Evolutionary conservation across 306 rosid species (phyloP), one percentile per base, ranked within the genome.

Genomic region (Inga leiocalycina): DNA sequence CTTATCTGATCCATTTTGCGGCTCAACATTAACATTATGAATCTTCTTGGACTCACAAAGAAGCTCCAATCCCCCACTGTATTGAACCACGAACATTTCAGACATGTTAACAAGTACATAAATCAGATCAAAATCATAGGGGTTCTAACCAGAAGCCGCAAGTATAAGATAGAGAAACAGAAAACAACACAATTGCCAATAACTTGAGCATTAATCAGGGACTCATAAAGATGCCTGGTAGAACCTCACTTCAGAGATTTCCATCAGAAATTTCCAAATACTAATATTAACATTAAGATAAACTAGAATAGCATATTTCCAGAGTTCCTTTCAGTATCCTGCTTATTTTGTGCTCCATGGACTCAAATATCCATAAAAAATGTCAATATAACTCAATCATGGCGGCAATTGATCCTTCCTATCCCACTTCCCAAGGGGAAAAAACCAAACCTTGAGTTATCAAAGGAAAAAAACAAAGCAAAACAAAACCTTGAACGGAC

Each of bases 41-140:
- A 92, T 87, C 93, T 96, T 96, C 82, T 92, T 89, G 74, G 99
- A 93, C 73, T 94, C 84, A 76, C 98, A 96, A 69, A 96, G 98
- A 79, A 96, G 96, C 89, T 92, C 99, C 84, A 92, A 81, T 56
- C 99, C 99, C 61, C 99, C 99, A 27, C 97, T 93, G 93, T 77
- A 37, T 76, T 56, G 44, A 8, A 85, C 34, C 17, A 17, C 74
- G 39, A 77, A 76, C 27, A 71, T 80, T 66, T 75, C 34, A 77
- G 9, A 45, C 68, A 78, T 51, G 74, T 77, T 72, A 87, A 83
- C 79, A 83, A 39, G 56, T 35, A 71, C 11, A 10, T n/a, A 44
- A 37, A 81, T 44, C 76, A 85, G 43, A 78, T 69, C 64, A 71
- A 80, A 43, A 74, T 15, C 15, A 27, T 30, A 80, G 37, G 37